A percentile compares a stretch with the other conserved stretches of the same genome.
These are phyloP conservation scores for Talaromyces stipitatus DNA, from an alignment of 495 filamentous ascomycete species.

Conservation along the genomic window DNA sequence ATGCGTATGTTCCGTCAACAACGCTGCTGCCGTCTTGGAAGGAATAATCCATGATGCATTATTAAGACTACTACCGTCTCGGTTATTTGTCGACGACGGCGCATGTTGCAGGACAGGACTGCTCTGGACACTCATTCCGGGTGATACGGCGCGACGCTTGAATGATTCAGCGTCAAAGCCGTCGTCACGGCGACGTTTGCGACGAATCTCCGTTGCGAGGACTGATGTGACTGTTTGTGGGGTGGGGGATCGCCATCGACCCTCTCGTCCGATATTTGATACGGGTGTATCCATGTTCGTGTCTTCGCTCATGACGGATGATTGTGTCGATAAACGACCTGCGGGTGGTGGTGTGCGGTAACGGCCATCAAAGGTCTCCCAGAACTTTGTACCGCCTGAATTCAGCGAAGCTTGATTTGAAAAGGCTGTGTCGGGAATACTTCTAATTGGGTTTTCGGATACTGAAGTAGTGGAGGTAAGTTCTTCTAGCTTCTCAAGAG, in stretches of 20 bases:
- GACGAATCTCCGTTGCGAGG: constrained; percentile 59
- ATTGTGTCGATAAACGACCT: constrained; percentile 42
- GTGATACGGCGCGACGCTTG: constrained; percentile 89
- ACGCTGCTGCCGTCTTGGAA: constrained; percentile 50
- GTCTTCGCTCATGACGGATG: constrained; percentile 65
- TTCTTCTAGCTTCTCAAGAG: constrained; percentile 17
- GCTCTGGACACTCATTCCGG: constrained; percentile 84
- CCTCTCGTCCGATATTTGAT: constrained; percentile 24
- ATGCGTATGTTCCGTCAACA: constrained; percentile 42
- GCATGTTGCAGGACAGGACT: constrained; percentile 78
- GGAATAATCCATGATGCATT: constrained; percentile 54
- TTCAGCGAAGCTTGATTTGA: constrained; percentile 64
- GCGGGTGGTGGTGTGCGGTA: constrained; percentile 61
- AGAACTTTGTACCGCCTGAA: constrained; percentile 66
- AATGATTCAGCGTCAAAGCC: constrained; percentile 84
- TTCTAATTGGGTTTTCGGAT: constrained; percentile 45
- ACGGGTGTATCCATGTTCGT: constrained; percentile 68
- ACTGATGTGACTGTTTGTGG: constrained; percentile 36
- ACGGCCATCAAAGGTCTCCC: constrained; percentile 65
- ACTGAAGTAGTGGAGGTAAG: constrained; percentile 43
- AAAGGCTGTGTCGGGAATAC: constrained; percentile 54
- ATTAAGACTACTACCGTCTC: constrained; percentile 40
- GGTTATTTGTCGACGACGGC: constrained; percentile 46
- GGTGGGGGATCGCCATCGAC: constrained; percentile 36
- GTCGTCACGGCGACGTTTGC: constrained; percentile 81